phyloP scores from a whole-genome alignment of 2,329 filamentous ascomycete species.

The Sphaceloma murrayae region DNA sequence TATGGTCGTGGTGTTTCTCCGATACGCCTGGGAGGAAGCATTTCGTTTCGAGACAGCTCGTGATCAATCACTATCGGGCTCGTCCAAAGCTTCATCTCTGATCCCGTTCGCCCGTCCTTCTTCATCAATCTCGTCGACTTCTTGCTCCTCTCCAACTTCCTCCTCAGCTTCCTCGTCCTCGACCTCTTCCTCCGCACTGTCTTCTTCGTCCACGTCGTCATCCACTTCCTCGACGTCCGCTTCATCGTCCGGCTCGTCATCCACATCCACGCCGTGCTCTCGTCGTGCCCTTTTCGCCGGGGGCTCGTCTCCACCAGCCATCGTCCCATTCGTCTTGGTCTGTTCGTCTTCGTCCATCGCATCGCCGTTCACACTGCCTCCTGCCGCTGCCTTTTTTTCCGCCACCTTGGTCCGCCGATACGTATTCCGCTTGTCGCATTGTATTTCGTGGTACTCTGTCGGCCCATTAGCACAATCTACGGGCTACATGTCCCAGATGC shows the following conservation, averaged over 20 bases:
- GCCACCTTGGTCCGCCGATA: conserved; percentile 62
- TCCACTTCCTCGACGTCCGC: conserved; percentile 37
- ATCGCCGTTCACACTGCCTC: conserved; percentile 14
- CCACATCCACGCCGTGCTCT: conserved; percentile 38
- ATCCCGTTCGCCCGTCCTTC: conserved; percentile 51
- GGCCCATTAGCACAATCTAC: too few relatives aligned
- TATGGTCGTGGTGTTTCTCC: too few relatives aligned
- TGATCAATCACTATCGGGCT: conserved; percentile 26
- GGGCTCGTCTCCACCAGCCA: conserved; percentile 37
- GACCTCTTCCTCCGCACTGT: conserved; percentile 22
- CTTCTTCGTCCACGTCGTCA: conserved; percentile 48
- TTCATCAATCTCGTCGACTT: conserved; percentile 58
- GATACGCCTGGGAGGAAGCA: too few relatives aligned
- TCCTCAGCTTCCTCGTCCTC: conserved; percentile 24
- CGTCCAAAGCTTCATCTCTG: conserved; percentile 29
- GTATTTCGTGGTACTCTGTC: conserved; percentile 64
- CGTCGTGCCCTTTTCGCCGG: conserved; percentile 44
- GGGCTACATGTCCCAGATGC: too few relatives aligned
- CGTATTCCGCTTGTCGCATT: conserved; percentile 63
- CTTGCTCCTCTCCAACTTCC: conserved; percentile 44
- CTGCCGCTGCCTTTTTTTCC: conserved; percentile 40
- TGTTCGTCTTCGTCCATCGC: conserved; percentile 21
- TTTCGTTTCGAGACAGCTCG: too few relatives aligned
- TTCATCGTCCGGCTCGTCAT: conserved; percentile 36
- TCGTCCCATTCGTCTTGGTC: conserved; percentile 26